These are phyloP conservation scores for Haberlea rhodopensis DNA, from an alignment of 257 asterid genomes.

Conservation along the genomic window DNA sequence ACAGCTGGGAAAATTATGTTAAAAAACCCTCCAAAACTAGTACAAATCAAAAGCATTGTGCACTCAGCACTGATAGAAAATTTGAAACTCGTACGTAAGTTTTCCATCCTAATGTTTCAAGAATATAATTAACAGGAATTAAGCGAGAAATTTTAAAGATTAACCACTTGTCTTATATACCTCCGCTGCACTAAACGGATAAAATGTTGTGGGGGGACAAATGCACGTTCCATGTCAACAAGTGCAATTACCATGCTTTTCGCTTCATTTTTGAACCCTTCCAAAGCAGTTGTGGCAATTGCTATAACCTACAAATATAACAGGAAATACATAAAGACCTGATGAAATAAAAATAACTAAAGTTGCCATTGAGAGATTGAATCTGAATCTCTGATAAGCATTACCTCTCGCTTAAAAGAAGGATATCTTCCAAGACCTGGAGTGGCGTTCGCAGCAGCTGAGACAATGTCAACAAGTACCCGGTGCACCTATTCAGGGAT, in stretches of 20 bases:
- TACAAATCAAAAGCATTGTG: not conserved
- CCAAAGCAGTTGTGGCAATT: constrained; percentile 73
- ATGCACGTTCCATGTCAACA: constrained; percentile 88
- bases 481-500: constrained; percentile 69
- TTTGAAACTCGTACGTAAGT: not conserved
- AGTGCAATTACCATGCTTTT: constrained; percentile 79
- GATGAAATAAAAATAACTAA: not conserved
- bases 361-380: not conserved
- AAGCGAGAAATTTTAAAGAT: constrained; percentile 13
- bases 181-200: constrained; percentile 93
- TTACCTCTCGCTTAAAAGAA: constrained; percentile 95
- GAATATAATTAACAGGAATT: constrained; percentile 4
- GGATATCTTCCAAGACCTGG: constrained; percentile 99
- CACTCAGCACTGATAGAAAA: not conserved
- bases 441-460: constrained; percentile 92
- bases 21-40: not conserved
- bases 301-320: constrained; percentile 50
- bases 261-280: constrained; percentile 73
- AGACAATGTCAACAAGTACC: constrained; percentile 80
- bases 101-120: not conserved
- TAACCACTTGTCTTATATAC: constrained; percentile 39
- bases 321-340: constrained; percentile 7
- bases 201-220: constrained; percentile 91
- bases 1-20: not conserved
- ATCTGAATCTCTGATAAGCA: not conserved